Evolutionary conservation across 371 early-diverging fungal genomes (phyloP), one percentile per base, ranked within the genome.

Genomic region (Saksenaea oblongispora): DNA sequence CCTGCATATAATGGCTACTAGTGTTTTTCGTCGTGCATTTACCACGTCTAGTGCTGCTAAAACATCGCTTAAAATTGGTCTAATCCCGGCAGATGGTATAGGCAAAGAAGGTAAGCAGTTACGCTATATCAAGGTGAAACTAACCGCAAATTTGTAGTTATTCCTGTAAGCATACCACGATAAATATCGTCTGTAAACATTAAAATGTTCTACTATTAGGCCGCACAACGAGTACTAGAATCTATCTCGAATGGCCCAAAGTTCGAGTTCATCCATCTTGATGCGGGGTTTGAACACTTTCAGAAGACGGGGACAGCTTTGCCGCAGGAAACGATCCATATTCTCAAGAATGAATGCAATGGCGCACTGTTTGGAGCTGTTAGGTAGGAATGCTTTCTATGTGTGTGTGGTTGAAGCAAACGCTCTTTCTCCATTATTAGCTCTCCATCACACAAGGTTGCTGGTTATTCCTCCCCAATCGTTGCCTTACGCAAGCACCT

Each of bases 311-410:
- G 96, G 34, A 87, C 85, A 4, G 94, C 97, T 36, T 87, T 98
- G 26, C 97, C 98, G 14, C 84, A 91, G 54, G 84, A 86, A 57
- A 98, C 97, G 9, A 84, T 96, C 10, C 85, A 88, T 10, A 79
- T 76, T 34, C 84, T 97, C 59, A 87, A 88, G 69, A 83, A 78
- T 58, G 88, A 91, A 57, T 94, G 96, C 70, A 87, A 93, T 35
- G 96, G 96, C 9, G 98, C 95, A n/a, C 83, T 98, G 60, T 98
- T 98, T 76, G 98, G 98, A 26, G 93, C 96, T 56, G 98, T 98
- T 63, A 90, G 91, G 92, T 93, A 81, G 69, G n/a, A 55, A 5
- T 42, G 26, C 7, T 31, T 2, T 2, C 7, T 7, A n/a, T 42
- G 24, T 13, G 31, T 11, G 34, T 24, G 42, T 14, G 36, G 35